Base-by-base conservation (phyloP, 2,329 filamentous ascomycete species). In the Daldinia eschscholtzii region DNA sequence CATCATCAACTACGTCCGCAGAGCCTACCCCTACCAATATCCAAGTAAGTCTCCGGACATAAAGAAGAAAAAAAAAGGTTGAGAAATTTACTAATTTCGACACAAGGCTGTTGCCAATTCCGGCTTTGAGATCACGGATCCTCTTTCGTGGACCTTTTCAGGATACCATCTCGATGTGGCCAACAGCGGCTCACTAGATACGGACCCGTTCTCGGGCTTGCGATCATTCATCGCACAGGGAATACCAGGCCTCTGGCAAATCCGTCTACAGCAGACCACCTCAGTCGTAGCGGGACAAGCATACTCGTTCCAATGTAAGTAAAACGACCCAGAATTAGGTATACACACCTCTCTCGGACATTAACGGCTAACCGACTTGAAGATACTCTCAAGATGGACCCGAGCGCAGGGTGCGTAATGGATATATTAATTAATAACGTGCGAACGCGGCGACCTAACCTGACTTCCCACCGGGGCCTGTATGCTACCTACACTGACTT, bases 201-300 rank as follows among this genome's bases (percentile, higher is more conserved):
- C 48, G 6, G 59, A 62, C 18, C 48, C 59, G 23, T 62, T 20
- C 50, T 35, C 59, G 6, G 59, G 59, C 18, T 56, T 39, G 35
- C 59, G 59, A 37, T 62, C 50, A 13, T 62, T 62, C 39, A 48
- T 62, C 39, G 59, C 59, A 15, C 59, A 62, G 20, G 59, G 59
- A 37, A 12, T 18, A 4, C 50, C 39, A 9, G 59, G 59, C 4
- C 37, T 56, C 37, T 62, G 59, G 59, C 48, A 56, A 50, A 62
- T 62, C 18, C 26, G n/a, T 3, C 50, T 62, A 6, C 33, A 42
- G 39, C 59, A 62, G 15, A 62, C 59, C 7, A 37, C 15, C 12
- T 20, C 48, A 1, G 59, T 62, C 50, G 28, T 56, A 5, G 12
- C 26, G 6, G 59, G 59, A 12, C 48, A 62, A 18, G 28, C 50